Evolutionary conservation across 139 green algal species (phyloP), one percentile per base, ranked within the genome.

Genomic region (Tetradesmus lagerheimii): DNA sequence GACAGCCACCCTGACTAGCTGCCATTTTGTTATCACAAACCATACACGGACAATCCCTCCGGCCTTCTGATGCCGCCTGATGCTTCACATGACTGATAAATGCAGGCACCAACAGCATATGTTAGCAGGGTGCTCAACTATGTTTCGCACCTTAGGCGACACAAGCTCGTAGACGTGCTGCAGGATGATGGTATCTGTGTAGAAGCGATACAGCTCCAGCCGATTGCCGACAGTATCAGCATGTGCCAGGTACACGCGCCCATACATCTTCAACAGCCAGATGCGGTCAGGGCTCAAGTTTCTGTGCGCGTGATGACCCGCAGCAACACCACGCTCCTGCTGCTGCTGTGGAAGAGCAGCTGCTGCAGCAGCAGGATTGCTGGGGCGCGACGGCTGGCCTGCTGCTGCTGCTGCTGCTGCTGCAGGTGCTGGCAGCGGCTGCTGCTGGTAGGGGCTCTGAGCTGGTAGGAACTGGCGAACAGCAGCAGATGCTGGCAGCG

Each of bases 151-250:
- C 85, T 84, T 71, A 23, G 85, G 66, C 20, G 86, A 90, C 43
- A 90, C 83, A 4, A 94, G 84, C 81, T 95, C 93, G 47, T 94
- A 92, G 34, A 89, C 75, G 83, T 94, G 89, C 91, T 94, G 90
- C 89, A 96, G 89, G 12, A 93, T 75, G 37, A 95, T 92, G 12
- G 94, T 93, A 71, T 96, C 93, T 3, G 92, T 94, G 91, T 92
- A 96, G 74, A 96, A 94, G 67, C 94, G 92, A 87, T 96, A 95
- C 71, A 96, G 91, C 76, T 94, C 91, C 27, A 96, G 83, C 43
- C 75, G 20, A 5, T 0, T 27, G 77, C 4, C 31, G 23, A 31
- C 39, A 45, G 86, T 93, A 38, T 78, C 80, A 39, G 37, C 64
- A 77, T 94, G 82, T 0, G 90, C 92, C 80, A 92, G 94, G 83